A percentile compares a stretch with the other conserved stretches of the same genome.
Evolutionary conservation across 305 asterid species (phyloP).

Genomic region (Solanum aculeatissimum): DNA sequence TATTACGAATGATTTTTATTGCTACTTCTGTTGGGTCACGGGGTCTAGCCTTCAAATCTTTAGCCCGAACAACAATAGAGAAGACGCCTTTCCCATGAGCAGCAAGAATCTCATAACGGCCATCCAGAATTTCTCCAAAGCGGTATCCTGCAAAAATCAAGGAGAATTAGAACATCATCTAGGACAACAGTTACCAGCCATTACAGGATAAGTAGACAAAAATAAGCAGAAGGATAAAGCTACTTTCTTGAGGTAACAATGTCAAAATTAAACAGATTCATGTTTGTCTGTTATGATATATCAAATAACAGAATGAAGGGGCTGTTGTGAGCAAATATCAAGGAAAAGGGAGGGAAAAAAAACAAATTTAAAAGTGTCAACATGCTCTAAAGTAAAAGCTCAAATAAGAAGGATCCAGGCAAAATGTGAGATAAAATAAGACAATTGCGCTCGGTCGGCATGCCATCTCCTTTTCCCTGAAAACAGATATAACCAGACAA

Average conservation of each 20-base stretch:
- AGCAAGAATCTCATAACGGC: constrained; percentile 85
- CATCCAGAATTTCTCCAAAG: constrained; percentile 83
- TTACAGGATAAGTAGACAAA: background rate
- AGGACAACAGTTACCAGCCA: background rate
- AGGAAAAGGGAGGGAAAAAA: background rate
- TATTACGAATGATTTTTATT: constrained; percentile 79
- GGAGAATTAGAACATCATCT: background rate
- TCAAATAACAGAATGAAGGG: background rate
- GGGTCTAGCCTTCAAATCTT: constrained; percentile 71
- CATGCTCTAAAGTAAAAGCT: background rate
- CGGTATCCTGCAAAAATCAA: constrained; percentile 52
- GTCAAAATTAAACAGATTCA: no score
- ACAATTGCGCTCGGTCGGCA: constrained; percentile 65
- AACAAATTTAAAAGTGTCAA: background rate
- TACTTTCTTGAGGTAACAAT: background rate
- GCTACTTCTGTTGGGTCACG: constrained; percentile 87
- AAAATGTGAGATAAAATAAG: constrained; percentile 1
- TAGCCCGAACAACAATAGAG: constrained; percentile 90
- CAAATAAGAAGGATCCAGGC: background rate
- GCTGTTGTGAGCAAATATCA: background rate
- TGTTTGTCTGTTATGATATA: background rate
- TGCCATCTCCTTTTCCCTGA: constrained; percentile 71
- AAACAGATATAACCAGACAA: background rate
- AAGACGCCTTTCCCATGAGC: constrained; percentile 98
- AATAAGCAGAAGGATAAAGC: background rate